Conservation (phyloP, 441 rosid species). For the Melastoma candidum region DNA sequence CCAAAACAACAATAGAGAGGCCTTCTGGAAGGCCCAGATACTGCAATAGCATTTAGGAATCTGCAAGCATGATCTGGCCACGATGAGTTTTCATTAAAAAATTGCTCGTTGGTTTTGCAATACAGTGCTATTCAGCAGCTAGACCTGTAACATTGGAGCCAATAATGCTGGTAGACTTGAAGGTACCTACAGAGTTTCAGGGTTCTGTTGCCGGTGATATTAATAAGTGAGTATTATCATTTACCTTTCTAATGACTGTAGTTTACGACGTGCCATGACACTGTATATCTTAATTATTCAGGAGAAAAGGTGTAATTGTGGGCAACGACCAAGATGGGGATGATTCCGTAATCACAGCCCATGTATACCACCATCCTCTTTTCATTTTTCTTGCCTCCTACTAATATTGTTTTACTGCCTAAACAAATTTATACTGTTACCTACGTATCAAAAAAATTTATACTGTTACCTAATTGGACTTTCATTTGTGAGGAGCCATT, state of each 20-base stretch:
- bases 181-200: slow-evolving; percentile 92
- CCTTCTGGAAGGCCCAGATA: background rate
- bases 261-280: background rate
- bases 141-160: slow-evolving; percentile 93
- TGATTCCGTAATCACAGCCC: slow-evolving; percentile 70
- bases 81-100: no score
- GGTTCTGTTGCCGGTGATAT: slow-evolving; percentile 93
- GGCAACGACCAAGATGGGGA: slow-evolving; percentile 99
- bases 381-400: background rate
- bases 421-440: no score
- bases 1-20: background rate
- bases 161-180: slow-evolving; percentile 86
- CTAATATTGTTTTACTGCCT: no score
- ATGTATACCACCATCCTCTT: slow-evolving; percentile 27
- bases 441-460: no score
- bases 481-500: no score
- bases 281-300: slow-evolving; percentile 14
- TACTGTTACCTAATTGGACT: no score
- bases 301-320: slow-evolving; percentile 96
- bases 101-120: background rate
- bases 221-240: slow-evolving; percentile 56
- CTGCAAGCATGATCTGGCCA: no score
- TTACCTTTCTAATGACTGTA: slow-evolving; percentile 4
- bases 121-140: slow-evolving; percentile 74
- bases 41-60: no score